Percentiles rank a stretch among this genome's conserved stretches.
These are phyloP conservation scores for Xerocomus minutiporus DNA, from an alignment of 1,284 basidiomycete genomes.

Conservation along the genomic window DNA sequence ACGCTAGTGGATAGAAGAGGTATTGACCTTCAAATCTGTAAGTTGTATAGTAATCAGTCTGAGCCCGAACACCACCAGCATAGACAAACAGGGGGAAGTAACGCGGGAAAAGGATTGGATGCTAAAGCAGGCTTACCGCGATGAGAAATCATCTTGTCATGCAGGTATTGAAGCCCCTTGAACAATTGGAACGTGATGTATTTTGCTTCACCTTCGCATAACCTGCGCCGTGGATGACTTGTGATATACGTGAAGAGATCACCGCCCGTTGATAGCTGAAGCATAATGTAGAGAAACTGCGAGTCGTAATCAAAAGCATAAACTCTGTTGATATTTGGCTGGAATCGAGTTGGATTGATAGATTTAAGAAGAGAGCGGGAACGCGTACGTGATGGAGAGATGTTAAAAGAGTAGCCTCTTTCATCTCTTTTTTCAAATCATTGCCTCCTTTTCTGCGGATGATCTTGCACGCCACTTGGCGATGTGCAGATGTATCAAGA, in stretches of 20 bases:
- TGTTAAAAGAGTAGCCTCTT: constrained; percentile 71
- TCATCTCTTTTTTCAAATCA: constrained; percentile 61
- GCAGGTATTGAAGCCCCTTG: constrained; percentile 69
- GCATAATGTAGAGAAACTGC: constrained; percentile 74
- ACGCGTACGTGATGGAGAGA: constrained; percentile 61
- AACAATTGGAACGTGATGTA: constrained; percentile 81
- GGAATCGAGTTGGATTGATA: neutral
- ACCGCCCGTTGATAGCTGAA: constrained; percentile 81
- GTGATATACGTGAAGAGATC: constrained; percentile 83
- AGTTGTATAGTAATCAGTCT: constrained; percentile 2
- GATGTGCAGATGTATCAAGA: constrained; percentile 53
- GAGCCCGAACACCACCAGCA: neutral
- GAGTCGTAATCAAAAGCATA: constrained; percentile 63
- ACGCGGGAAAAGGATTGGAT: neutral
- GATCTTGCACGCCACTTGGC: constrained; percentile 82
- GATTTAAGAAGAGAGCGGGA: neutral
- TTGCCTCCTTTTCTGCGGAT: constrained; percentile 56
- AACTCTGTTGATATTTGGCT: constrained; percentile 81
- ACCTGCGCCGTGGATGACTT: constrained; percentile 46
- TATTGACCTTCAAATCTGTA: constrained; percentile 65
- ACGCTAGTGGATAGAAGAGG: neutral
- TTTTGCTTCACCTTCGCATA: constrained; percentile 77
- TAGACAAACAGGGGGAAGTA: neutral
- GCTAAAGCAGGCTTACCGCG: constrained; percentile 48
- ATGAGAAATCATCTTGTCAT: constrained; percentile 72